Evolutionary conservation across 129 eudicot genomes (phyloP).

Genomic region (Mikania micrantha): DNA sequence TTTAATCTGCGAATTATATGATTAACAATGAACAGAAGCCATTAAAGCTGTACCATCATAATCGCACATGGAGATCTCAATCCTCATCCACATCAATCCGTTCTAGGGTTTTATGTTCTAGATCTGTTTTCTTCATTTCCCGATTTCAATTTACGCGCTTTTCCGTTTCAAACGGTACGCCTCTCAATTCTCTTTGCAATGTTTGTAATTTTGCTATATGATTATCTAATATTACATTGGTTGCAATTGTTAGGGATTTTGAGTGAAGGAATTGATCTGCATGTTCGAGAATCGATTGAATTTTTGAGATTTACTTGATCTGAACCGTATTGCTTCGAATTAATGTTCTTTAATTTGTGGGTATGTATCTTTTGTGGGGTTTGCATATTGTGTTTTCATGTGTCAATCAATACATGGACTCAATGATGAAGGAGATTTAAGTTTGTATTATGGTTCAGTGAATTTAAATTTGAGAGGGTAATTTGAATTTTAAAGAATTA

Average conservation of each 20-base stretch:
- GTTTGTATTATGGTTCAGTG: not conserved
- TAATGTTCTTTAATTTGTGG: slow-evolving; percentile 1
- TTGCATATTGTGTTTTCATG: not conserved
- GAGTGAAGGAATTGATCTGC: slow-evolving; percentile 25
- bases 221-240: not conserved
- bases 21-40: slow-evolving; percentile 16
- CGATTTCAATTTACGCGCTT: not conserved
- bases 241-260: slow-evolving; percentile 14
- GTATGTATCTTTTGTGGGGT: slow-evolving; percentile 10
- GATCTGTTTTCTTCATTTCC: slow-evolving; percentile 19
- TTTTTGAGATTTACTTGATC: slow-evolving; percentile 14
- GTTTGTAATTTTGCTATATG: not conserved
- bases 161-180: slow-evolving; percentile 15
- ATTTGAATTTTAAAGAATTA: not conserved
- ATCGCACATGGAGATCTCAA: not conserved
- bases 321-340: slow-evolving; percentile 8
- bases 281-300: slow-evolving; percentile 15
- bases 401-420: not conserved
- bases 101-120: slow-evolving; percentile 17
- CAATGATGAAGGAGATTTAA: not conserved
- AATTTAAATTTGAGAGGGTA: not conserved
- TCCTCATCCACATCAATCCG: not conserved
- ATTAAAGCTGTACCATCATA: slow-evolving; percentile 17
- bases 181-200: slow-evolving; percentile 1
- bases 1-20: slow-evolving; percentile 21